Evolutionary conservation across 768 basidiomycete species (phyloP).

Genomic region (Rickenella mellea): DNA sequence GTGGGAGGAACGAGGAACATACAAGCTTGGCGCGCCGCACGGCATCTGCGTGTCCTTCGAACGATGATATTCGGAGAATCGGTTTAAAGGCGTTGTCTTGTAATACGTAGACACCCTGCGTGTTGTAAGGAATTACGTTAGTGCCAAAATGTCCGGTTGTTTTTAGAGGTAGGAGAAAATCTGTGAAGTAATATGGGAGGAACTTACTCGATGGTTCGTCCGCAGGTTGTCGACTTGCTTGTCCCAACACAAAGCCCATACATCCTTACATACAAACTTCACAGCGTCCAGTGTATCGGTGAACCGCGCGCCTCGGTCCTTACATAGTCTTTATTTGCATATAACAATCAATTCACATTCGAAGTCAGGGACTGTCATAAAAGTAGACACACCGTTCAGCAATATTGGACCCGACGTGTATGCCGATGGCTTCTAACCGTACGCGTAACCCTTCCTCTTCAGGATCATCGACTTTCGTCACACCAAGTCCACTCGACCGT

Average conservation of each 20-base stretch:
- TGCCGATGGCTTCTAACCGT: slow-evolving; percentile 74
- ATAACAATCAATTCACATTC: not conserved
- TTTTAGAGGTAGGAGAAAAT: not conserved
- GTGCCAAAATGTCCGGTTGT: not conserved
- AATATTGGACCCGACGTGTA: slow-evolving; percentile 80
- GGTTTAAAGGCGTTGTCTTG: slow-evolving; percentile 91
- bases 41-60: slow-evolving; percentile 68
- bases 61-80: slow-evolving; percentile 70
- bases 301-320: slow-evolving; percentile 66
- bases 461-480: slow-evolving; percentile 33
- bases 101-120: slow-evolving; percentile 84
- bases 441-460: slow-evolving; percentile 65
- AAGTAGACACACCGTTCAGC: slow-evolving; percentile 59
- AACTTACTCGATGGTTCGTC: slow-evolving; percentile 82
- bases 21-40: slow-evolving; percentile 65
- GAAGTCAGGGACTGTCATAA: not conserved
- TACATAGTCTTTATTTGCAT: slow-evolving; percentile 47
- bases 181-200: too few species aligned
- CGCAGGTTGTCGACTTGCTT: slow-evolving; percentile 94
- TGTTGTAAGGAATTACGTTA: not conserved
- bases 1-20: slow-evolving; percentile 13
- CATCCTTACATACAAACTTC: slow-evolving; percentile 93
- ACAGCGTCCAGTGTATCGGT: slow-evolving; percentile 80
- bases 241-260: slow-evolving; percentile 89
- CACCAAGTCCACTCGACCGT: slow-evolving; percentile 6